A percentile compares a stretch with the other conserved stretches of the same genome.
Conservation (phyloP, 192 early-diverging fungal genomes). For the Coemansia sp. region DNA sequence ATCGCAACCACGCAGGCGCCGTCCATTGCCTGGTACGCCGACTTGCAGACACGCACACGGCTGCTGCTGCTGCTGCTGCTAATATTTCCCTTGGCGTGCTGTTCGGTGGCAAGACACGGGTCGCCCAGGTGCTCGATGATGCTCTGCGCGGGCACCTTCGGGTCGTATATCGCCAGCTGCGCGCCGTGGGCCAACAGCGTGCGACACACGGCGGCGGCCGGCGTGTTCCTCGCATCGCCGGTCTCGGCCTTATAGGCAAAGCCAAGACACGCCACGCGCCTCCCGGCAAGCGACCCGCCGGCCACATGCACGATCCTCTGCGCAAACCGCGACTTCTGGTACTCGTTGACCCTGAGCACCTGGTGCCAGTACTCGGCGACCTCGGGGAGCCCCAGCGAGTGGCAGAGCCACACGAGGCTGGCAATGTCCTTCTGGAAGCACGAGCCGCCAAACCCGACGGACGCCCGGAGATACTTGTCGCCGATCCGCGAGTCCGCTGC, state of each 20-base stretch:
- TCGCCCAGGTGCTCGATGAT: slow-evolving; percentile 57
- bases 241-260: slow-evolving; percentile 97
- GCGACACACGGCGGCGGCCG: slow-evolving; percentile 83
- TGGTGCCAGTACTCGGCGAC: slow-evolving; percentile 94
- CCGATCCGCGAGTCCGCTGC: slow-evolving; percentile 86
- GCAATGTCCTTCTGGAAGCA: slow-evolving; percentile 96
- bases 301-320: slow-evolving; percentile 68
- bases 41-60: slow-evolving; percentile 61
- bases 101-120: not conserved
- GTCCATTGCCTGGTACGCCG: slow-evolving; percentile 70
- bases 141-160: slow-evolving; percentile 77
- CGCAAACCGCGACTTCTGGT: slow-evolving; percentile 86
- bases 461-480: slow-evolving; percentile 86
- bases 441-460: slow-evolving; percentile 91
- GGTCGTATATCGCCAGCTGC: slow-evolving; percentile 80
- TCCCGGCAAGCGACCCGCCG: slow-evolving; percentile 80
- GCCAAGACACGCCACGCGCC: slow-evolving; percentile 78
- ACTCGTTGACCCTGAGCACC: slow-evolving; percentile 89
- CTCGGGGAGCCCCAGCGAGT: slow-evolving; percentile 81
- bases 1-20: slow-evolving; percentile 79
- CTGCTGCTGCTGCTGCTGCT: not conserved
- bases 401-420: slow-evolving; percentile 86
- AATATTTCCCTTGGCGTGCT: not conserved
- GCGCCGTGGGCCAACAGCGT: slow-evolving; percentile 80
- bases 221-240: slow-evolving; percentile 89